phyloP scores from a whole-genome alignment of 73 alveolate genomes.

The Loxodes magnus region DNA sequence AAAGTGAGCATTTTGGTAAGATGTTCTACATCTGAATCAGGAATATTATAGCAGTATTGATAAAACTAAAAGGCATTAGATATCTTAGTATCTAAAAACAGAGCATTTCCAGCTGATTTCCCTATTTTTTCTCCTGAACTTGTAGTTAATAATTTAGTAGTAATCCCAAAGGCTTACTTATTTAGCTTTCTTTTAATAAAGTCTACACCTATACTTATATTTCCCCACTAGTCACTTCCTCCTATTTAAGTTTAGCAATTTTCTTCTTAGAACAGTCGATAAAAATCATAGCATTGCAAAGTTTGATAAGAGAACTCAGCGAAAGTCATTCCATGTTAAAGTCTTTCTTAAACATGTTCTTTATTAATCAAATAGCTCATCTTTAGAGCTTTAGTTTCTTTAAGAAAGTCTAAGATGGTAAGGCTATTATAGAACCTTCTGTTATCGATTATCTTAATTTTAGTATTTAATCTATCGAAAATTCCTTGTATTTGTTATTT shows the following conservation, averaged over 20 bases:
- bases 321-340: constrained; percentile 18
- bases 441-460: constrained; percentile 7
- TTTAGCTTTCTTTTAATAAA: constrained; percentile 22
- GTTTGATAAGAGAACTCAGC: constrained; percentile 36
- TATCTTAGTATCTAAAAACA: background rate
- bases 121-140: constrained; percentile 10
- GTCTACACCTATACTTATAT: constrained; percentile 37
- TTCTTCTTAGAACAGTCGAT: constrained; percentile 5
- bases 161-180: background rate
- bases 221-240: constrained; percentile 50
- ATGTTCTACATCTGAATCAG: constrained; percentile 1
- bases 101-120: constrained; percentile 10
- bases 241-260: constrained; percentile 25
- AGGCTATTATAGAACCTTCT: constrained; percentile 10
- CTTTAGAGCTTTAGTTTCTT: constrained; percentile 14
- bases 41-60: constrained; percentile 8
- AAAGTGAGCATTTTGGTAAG: constrained; percentile 1
- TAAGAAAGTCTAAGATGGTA: constrained; percentile 11
- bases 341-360: background rate
- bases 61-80: background rate
- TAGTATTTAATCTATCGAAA: background rate
- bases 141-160: background rate
- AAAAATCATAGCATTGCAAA: constrained; percentile 31
- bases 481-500: constrained; percentile 1
- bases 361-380: constrained; percentile 3